These are phyloP conservation scores for Candida koratica DNA, from an alignment of 805 yeast genomes.

Conservation along the genomic window DNA sequence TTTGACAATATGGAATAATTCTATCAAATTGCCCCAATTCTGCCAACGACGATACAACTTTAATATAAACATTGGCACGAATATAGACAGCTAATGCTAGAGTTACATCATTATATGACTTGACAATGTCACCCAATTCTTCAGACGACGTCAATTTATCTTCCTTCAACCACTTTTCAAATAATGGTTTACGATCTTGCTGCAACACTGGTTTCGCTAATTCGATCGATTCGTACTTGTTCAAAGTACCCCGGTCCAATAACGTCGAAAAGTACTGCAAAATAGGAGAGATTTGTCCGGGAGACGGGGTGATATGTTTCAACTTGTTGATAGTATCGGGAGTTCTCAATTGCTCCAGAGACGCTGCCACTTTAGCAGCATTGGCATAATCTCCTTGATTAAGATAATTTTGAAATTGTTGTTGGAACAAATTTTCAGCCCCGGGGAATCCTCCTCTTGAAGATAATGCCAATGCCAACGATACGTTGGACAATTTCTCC, in stretches of 20 bases:
- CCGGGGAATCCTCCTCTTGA: conserved; percentile 97
- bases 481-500: conserved; percentile 79
- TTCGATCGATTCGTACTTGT: conserved; percentile 90
- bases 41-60: conserved; percentile 88
- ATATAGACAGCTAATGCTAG: conserved; percentile 89
- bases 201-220: conserved; percentile 93
- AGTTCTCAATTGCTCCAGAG: conserved; percentile 88
- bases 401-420: conserved; percentile 84
- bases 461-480: conserved; percentile 82
- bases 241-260: conserved; percentile 87
- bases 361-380: conserved; percentile 97
- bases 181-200: conserved; percentile 87
- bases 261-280: conserved; percentile 87
- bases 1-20: conserved; percentile 89
- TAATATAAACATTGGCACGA: conserved; percentile 75
- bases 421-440: conserved; percentile 86
- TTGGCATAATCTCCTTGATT: conserved; percentile 81
- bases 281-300: conserved; percentile 93
- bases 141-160: conserved; percentile 94
- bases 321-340: conserved; percentile 91
- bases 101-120: conserved; percentile 72
- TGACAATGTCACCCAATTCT: conserved; percentile 94
- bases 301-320: conserved; percentile 84
- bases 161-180: conserved; percentile 95
- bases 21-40: conserved; percentile 96